Evolutionary conservation across 345 rosid genomes (phyloP).

Genomic region (Eucalyptus dawsonii): DNA sequence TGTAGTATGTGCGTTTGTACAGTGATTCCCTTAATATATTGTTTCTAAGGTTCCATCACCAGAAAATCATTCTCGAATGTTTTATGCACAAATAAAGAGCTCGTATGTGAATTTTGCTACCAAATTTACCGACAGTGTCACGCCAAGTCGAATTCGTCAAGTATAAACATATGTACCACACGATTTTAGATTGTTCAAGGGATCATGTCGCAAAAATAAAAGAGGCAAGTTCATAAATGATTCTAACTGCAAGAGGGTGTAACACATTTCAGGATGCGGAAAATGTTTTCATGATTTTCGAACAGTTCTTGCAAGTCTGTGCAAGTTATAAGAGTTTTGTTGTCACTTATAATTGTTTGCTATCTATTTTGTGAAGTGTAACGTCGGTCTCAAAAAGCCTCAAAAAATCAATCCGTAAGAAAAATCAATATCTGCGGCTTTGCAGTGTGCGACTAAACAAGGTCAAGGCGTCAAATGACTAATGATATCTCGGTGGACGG

Average conservation of each 20-base stretch:
- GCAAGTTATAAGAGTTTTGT: neutral
- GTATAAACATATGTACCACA: neutral
- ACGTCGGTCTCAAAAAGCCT: neutral
- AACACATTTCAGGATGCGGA: neutral
- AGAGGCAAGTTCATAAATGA: neutral
- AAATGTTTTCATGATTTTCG: neutral
- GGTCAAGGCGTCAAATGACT: neutral
- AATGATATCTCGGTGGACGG: neutral
- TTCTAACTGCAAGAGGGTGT: neutral
- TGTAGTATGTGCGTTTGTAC: neutral
- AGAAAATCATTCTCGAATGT: neutral
- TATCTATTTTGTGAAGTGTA: neutral
- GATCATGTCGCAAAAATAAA: neutral
- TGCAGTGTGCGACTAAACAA: neutral
- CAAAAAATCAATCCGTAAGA: neutral
- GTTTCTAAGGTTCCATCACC: neutral
- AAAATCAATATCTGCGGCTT: neutral
- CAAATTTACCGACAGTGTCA: neutral
- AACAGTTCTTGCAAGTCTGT: neutral
- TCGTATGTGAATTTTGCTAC: neutral
- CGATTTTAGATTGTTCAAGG: neutral
- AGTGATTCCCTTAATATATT: neutral
- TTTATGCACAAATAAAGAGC: neutral
- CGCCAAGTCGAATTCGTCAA: neutral
- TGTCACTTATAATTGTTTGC: neutral